phyloP scores from a whole-genome alignment of 1,139 yeast species.

The Yamadazyma conglobata region DNA sequence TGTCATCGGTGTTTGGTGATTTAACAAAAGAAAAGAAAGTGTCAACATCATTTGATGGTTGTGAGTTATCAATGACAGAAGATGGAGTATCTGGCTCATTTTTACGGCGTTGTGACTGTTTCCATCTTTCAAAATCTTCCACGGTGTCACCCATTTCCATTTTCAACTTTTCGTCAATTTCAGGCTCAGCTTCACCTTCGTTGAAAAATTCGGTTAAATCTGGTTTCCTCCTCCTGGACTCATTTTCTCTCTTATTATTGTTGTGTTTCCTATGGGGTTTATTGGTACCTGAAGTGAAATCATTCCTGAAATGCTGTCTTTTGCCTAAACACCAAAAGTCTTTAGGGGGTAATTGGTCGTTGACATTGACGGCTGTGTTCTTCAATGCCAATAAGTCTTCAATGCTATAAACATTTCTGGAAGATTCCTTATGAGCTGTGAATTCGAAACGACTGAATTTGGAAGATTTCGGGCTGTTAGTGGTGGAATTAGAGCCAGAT shows the following conservation, averaged over 20 bases:
- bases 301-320: slow-evolving; percentile 10
- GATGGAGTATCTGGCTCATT: slow-evolving; percentile 30
- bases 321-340: slow-evolving; percentile 38
- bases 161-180: slow-evolving; percentile 28
- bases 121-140: slow-evolving; percentile 73
- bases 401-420: slow-evolving; percentile 31
- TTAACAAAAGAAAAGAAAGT: slow-evolving; percentile 49
- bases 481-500: slow-evolving; percentile 10
- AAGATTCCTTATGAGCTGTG: slow-evolving; percentile 11
- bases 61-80: no score
- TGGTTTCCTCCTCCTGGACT: slow-evolving; percentile 11
- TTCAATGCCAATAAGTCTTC: slow-evolving; percentile 34
- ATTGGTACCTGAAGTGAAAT: slow-evolving; percentile 5
- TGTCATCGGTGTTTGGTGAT: slow-evolving; percentile 20
- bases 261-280: slow-evolving; percentile 6
- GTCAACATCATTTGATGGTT: slow-evolving; percentile 45
- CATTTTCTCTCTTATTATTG: slow-evolving; percentile 12
- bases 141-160: slow-evolving; percentile 56
- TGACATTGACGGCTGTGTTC: slow-evolving; percentile 32
- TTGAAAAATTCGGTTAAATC: slow-evolving; percentile 25
- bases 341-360: slow-evolving; percentile 35
- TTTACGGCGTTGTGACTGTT: slow-evolving; percentile 36
- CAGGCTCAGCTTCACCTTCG: slow-evolving; percentile 47
- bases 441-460: slow-evolving; percentile 12
- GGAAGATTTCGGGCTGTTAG: slow-evolving; percentile 17